phyloP scores from a whole-genome alignment of 768 basidiomycete genomes.

The Russula virescens region DNA sequence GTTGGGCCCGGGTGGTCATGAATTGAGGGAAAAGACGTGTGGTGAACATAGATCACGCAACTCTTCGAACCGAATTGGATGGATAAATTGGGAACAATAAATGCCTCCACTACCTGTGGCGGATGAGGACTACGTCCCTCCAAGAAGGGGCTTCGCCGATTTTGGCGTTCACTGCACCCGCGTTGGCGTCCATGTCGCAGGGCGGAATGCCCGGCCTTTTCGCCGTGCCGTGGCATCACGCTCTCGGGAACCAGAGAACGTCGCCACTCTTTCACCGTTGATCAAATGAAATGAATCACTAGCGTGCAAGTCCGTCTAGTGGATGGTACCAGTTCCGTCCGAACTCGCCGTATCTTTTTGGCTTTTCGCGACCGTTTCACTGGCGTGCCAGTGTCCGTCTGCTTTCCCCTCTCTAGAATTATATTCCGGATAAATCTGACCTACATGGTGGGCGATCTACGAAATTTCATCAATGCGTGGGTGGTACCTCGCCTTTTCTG shows the following conservation, averaged over 20 bases:
- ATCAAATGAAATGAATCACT: constrained; percentile 75
- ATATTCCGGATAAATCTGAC: constrained; percentile 84
- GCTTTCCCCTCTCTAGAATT: constrained; percentile 41
- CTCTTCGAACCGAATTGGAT: too few relatives aligned
- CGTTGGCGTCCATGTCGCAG: constrained; percentile 19
- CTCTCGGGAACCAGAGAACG: constrained; percentile 32
- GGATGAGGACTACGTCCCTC: constrained; percentile 62
- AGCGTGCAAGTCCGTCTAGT: constrained; percentile 84
- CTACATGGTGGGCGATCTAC: too few relatives aligned
- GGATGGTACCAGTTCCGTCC: constrained; percentile 88
- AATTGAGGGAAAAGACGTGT: too few relatives aligned
- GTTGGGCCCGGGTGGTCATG: too few relatives aligned
- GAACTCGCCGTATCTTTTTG: constrained; percentile 1
- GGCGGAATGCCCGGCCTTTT: constrained; percentile 58
- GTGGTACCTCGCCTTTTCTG: constrained; percentile 34
- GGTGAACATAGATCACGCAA: too few relatives aligned
- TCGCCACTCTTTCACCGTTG: constrained; percentile 70
- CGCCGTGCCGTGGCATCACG: constrained; percentile 29
- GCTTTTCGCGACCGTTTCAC: too few relatives aligned
- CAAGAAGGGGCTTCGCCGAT: constrained; percentile 54
- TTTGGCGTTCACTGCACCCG: constrained; percentile 58
- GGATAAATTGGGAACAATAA: too few relatives aligned
- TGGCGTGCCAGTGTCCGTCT: too few relatives aligned
- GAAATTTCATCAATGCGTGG: constrained; percentile 86
- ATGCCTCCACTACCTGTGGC: too few relatives aligned